Evolutionary conservation across 768 basidiomycete species (phyloP).

Genomic region (Flagelloscypha sp.): DNA sequence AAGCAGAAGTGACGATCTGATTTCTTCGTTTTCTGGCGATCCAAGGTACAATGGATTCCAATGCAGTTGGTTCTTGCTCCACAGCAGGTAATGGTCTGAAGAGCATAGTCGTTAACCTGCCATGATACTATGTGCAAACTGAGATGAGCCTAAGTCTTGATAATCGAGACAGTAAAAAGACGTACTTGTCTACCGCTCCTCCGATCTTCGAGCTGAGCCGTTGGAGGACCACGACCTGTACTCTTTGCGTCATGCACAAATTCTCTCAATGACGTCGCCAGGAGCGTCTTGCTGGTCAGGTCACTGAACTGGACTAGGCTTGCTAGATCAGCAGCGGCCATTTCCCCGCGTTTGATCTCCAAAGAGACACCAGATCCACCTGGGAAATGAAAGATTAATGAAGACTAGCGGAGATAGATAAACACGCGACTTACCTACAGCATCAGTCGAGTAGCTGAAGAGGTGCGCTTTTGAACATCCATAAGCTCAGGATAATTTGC

Average conservation of each 20-base stretch:
- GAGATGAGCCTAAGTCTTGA: neutral
- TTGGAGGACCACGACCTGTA: conserved; percentile 50
- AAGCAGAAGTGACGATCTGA: conserved; percentile 45
- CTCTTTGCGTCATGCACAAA: conserved; percentile 58
- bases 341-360: conserved; percentile 68
- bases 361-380: conserved; percentile 53
- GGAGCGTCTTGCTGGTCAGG: conserved; percentile 46
- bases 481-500: conserved; percentile 58
- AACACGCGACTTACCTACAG: no score
- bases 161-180: conserved; percentile 1
- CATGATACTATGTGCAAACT: conserved; percentile 41
- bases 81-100: conserved; percentile 49
- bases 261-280: conserved; percentile 42
- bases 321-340: conserved; percentile 64
- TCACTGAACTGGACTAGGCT: conserved; percentile 57
- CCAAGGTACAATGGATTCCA: no score
- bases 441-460: conserved; percentile 56
- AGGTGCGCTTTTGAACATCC: conserved; percentile 47
- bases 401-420: no score
- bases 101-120: conserved; percentile 68
- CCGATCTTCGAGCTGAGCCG: conserved; percentile 59
- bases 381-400: no score
- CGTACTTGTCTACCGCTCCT: conserved; percentile 68
- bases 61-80: no score
- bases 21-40: no score